Evolutionary conservation across 495 filamentous ascomycete genomes (phyloP), one percentile per base, ranked within the genome.

Genomic region (Sordaria brevicollis): DNA sequence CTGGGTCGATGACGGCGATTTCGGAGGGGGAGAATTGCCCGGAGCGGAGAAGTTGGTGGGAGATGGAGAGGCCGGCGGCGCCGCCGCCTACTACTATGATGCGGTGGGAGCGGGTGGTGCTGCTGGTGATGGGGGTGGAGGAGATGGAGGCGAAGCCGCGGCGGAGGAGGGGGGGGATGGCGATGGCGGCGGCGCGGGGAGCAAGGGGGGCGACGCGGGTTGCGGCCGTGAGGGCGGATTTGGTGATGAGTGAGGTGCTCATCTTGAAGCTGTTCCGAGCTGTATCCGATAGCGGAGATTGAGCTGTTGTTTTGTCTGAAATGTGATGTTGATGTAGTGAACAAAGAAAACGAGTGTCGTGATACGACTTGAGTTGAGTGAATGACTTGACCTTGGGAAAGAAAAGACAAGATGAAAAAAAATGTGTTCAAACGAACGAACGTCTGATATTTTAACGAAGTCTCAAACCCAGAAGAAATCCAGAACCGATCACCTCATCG

Each of bases 41-140:
- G 4, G 81, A 81, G 33, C 81, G 81, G 7, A 90, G 83, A 5
- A 91, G 84, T 76, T 91, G 89, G 71, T 89, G 87, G 71, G 84
- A 86, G 75, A 89, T 85, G 19, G 85, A 77, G 7, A 91, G 79
- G 67, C 89, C 89, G 38, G 88, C 89, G 11, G 86, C 79, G 34
- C 89, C 89, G 57, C 84, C 89, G 68, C 89, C 89, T 54, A 91
- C 82, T 8, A 90, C 84, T 34, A 90, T 87, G 25, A 91, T 81
- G 68, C 85, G 87, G 81, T 91, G 89, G 71, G 82, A 74, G 9
- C 70, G 69, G 29, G 36, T 57, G 17, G 67, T 65, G 75, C 78
- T 76, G 72, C 69, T 11, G n/a, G 13, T 68, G 76, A 79, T 78
- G 74, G 79, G 82, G 69, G 75, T 79, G 73, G 76, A 77, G 76